Evolutionary conservation across 2,329 filamentous ascomycete genomes (phyloP), one percentile per base, ranked within the genome.

Genomic region (Penicillium sp.): DNA sequence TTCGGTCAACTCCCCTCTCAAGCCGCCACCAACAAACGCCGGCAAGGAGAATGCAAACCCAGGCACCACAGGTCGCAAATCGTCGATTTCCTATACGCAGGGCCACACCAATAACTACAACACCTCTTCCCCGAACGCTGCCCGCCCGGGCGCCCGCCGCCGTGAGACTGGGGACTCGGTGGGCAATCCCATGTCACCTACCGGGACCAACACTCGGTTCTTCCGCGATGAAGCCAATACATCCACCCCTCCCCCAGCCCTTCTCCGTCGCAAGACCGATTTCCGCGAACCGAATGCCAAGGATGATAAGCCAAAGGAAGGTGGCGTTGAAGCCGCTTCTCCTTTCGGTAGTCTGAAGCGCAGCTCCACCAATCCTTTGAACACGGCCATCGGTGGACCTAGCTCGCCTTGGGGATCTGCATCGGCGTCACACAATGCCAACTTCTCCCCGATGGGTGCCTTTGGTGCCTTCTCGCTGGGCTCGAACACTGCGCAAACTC

Each of bases 1-100:
- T 55, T 95, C 96, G 66, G 93, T 99, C 74, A 99, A 98, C 77
- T 97, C 95, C 38, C 91, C 93, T 37, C 83, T 97, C 69, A 98
- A 98, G 79, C 90, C 91, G 9, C 91, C 91, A 22, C 86, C 88
- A 35, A 90, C 91, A 72, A 86, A 82, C 64, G 76, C 81, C 26
- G 84, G 82, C 70, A 94, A 91, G 81, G 88, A 80, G 77, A 76
- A 73, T 61, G 60, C 65, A 35, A 66, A 60, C 55, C 55, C 72
- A n/a, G 66, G 70, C 35, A 84, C 77, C 63, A 84, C 76, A 76
- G 85, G 78, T 76, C 91, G 94, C 60, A 97, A 97, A 80, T 84
- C 88, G 17, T 97, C 93, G 0, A 79, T 97, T 53, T 95, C 93
- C 22, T 82, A 83, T 62, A 75, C 77, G 17, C 89, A 91, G 65